Evolutionary conservation across 768 basidiomycete species (phyloP), one percentile per base, ranked within the genome.

Genomic region (Sutorius australiensis): DNA sequence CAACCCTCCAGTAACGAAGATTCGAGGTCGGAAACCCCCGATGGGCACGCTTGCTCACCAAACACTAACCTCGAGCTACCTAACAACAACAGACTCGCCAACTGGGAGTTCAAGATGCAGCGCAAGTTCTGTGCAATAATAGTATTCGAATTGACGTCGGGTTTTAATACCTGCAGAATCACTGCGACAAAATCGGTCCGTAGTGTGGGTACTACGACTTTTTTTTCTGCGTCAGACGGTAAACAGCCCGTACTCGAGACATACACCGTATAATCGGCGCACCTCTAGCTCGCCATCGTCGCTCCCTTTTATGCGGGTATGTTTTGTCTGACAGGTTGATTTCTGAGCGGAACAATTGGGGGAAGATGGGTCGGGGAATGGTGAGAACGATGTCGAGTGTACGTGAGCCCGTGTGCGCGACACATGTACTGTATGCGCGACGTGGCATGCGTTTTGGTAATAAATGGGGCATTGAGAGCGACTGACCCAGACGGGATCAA

Each of bases 401-500:
- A 48, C 19, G 24, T 14, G 28, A 34, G 34, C 14, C 33, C 36
- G 39, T 41, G 30, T 8, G 43, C 34, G 24, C 38, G 37, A 31
- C 27, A n/a, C 37, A 32, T 28, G 46, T 34, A 41, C 30, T 32
- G 30, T 17, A 19, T 36, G 30, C 30, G 54, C 32, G 21, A 39
- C 9, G 17, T 48, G 40, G 50, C 38, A 44, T 34, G 33, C 31
- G 40, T 44, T 46, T 46, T 48, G 37, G 19, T 48, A 43, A 57
- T 39, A 28, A 19, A 37, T 17, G 40, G 31, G 41, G 42, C 46
- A 33, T 45, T 19, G 36, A 3, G 14, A 24, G 21, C 21, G 41
- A 49, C 31, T 27, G 14, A 53, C 36, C 38, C 19, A 14, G 16
- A 38, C 30, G 41, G 9, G 16, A 45, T 61, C 74, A 89, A 70